Percentiles rank a stretch among this genome's conserved stretches.
phyloP scores from a whole-genome alignment of 805 yeast genomes.

The Schwanniomyces occidentalis region DNA sequence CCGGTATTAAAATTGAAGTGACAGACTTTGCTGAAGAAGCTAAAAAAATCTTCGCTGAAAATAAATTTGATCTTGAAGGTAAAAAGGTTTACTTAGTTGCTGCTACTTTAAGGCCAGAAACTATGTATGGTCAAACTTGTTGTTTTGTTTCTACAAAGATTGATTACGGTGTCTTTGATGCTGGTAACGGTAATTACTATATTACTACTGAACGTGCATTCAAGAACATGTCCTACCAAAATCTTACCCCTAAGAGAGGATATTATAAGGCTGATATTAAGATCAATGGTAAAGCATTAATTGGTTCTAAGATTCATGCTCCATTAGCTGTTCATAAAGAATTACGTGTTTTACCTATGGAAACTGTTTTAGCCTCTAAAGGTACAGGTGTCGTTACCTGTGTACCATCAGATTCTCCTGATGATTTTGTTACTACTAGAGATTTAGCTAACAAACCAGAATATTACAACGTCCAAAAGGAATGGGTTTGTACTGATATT shows the following conservation, averaged over 20 bases:
- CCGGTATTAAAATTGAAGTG: conserved; percentile 83
- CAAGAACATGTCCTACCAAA: conserved; percentile 96
- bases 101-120: conserved; percentile 97
- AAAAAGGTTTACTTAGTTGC: conserved; percentile 85
- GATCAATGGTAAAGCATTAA: conserved; percentile 68
- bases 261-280: conserved; percentile 57
- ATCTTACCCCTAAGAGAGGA: conserved; percentile 87
- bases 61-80: conserved; percentile 44
- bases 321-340: conserved; percentile 73
- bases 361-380: conserved; percentile 88
- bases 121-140: conserved; percentile 98
- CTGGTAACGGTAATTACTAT: conserved; percentile 70
- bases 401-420: conserved; percentile 99
- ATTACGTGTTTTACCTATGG: conserved; percentile 93
- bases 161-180: conserved; percentile 86
- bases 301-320: conserved; percentile 86
- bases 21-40: conserved; percentile 60
- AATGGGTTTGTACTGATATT: conserved; percentile 79
- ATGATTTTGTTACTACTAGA: conserved; percentile 83
- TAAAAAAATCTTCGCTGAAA: conserved; percentile 50
- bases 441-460: conserved; percentile 90
- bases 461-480: conserved; percentile 78
- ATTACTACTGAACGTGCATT: conserved; percentile 94
- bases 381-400: conserved; percentile 99
- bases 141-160: conserved; percentile 97